A percentile compares a stretch with the other conserved stretches of the same genome.
Conservation (phyloP, 495 filamentous ascomycete species). For the Terfezia claveryi region DNA sequence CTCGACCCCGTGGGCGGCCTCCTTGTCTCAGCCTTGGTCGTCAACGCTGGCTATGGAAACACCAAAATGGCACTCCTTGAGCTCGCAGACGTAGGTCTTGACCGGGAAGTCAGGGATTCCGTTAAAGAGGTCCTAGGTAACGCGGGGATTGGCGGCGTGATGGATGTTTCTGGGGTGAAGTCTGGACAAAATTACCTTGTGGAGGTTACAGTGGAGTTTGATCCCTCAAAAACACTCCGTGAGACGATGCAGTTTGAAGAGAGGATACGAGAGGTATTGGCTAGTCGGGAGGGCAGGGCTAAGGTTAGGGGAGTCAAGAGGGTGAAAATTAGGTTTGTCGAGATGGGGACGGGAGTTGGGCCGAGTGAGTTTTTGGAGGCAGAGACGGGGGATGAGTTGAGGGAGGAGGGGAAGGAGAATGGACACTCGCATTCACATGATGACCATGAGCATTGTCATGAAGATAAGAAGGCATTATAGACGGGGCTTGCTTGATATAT, state of each 20-base stretch:
- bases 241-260: conserved; percentile 49
- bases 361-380: conserved; percentile 15
- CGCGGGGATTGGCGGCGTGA: conserved; percentile 31
- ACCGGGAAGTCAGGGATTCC: conserved; percentile 55
- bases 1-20: conserved; percentile 89
- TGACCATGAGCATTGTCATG: too few relatives aligned
- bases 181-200: conserved; percentile 86
- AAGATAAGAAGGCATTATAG: too few relatives aligned
- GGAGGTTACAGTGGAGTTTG: conserved; percentile 65
- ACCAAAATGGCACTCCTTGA: conserved; percentile 62
- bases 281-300: conserved; percentile 16
- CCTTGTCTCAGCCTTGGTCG: conserved; percentile 75
- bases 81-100: conserved; percentile 70
- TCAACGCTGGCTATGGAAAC: conserved; percentile 74
- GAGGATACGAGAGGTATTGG: conserved; percentile 42
- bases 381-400: conserved; percentile 4
- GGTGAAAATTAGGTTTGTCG: conserved; percentile 62
- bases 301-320: conserved; percentile 63
- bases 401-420: neutral
- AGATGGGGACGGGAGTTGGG: conserved; percentile 24
- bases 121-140: conserved; percentile 35
- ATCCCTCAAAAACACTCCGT: conserved; percentile 45
- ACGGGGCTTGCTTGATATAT: too few relatives aligned
- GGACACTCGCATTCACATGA: too few relatives aligned
- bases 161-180: conserved; percentile 69